phyloP scores from a whole-genome alignment of 2,329 filamentous ascomycete genomes.

The Fulvia fulva region DNA sequence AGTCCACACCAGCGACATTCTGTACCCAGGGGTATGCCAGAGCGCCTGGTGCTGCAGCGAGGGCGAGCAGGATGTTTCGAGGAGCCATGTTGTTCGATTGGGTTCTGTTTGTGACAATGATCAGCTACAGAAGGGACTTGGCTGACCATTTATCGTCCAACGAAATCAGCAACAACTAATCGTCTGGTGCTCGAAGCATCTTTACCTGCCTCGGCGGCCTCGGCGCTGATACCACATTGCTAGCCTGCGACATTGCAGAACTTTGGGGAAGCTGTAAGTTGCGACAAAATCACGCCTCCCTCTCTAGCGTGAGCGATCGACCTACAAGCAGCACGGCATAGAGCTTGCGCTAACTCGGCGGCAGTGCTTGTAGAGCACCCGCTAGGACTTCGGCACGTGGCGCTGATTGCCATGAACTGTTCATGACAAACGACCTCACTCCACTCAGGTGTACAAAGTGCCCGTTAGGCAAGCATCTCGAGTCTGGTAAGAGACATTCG shows the following conservation, averaged over 20 bases:
- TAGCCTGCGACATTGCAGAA: not conserved
- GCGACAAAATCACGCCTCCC: not conserved
- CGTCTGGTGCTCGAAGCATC: not conserved
- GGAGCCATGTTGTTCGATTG: constrained; percentile 8
- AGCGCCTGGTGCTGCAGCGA: constrained; percentile 15
- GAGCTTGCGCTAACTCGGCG: not conserved
- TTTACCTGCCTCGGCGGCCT: not conserved
- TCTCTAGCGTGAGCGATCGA: not conserved
- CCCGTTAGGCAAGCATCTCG: no score
- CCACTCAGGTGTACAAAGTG: no score
- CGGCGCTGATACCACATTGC: not conserved
- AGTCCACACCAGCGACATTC: constrained; percentile 35
- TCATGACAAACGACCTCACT: no score
- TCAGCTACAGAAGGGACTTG: not conserved
- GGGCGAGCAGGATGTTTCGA: constrained; percentile 4
- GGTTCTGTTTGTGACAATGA: no score
- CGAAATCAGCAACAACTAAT: not conserved
- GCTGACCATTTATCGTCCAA: not conserved
- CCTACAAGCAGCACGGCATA: not conserved
- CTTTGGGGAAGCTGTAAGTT: not conserved
- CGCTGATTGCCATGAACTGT: no score
- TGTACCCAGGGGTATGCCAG: constrained; percentile 38
- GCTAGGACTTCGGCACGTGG: not conserved
- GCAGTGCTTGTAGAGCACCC: not conserved
- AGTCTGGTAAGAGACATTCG: no score